Base-by-base conservation (phyloP, 345 rosid genomes). In the Sonneratia caseolaris region DNA sequence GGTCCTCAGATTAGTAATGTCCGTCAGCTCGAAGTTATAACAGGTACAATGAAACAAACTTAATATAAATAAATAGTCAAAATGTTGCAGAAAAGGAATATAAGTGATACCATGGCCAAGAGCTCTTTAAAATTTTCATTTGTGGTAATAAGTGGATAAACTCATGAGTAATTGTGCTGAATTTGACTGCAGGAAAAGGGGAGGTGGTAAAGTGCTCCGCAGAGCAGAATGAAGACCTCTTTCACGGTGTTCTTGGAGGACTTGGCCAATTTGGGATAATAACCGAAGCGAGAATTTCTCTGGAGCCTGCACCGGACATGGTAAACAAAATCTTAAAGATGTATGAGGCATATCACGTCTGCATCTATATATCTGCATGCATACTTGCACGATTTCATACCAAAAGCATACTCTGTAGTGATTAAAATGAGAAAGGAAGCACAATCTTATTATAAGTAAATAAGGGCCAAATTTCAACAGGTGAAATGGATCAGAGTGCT, bases 1-100 rank as follows among this genome's bases (percentile, higher is more conserved):
- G 97, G 99, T 67, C 99, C 99, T 64, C 99, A 92, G 83, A 95
- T 95, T 78, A 92, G 96, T 82, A 95, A 95, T 61, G 96, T 95
- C 72, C 86, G 83, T 72, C 93, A 92, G 79, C 84, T 95, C 83
- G 97, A 95, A 72, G 87, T 95, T 77, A 82, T 95, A 48, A 95
- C 99, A 77, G 99, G 99, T 95, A 78, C 70, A 81, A 78, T 72
- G 47, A 62, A 76, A 56, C 37, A 22, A 71, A 11, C 24, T 67
- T 67, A 35, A 37, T 18, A 27, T 24, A 22, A 47, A 19, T 53
- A 19, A 53, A 53, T 19, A 53, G 7, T 53, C 2, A 19, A 53
- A 53, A 53, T 16, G 57, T 2, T 3, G 8, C 57, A 53, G 57
- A 2, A 53, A 19, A 53, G 57, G n/a, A 27, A 27, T 27, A 27